Base-by-base conservation (phyloP, 2,329 filamentous ascomycete species). In the Fusarium pilosicola region DNA sequence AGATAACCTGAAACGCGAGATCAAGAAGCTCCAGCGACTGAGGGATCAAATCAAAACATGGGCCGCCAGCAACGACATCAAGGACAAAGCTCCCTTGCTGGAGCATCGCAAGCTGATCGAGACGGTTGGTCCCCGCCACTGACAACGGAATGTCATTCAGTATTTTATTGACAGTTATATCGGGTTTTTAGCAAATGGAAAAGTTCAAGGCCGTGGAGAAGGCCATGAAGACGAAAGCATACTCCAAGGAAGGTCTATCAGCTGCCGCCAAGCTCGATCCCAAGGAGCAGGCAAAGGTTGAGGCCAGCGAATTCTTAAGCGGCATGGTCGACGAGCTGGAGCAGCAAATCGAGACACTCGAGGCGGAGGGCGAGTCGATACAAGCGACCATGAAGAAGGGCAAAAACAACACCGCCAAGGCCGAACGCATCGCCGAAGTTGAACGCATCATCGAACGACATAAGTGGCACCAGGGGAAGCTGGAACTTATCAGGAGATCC, bases 161-260 rank as follows among this genome's bases (percentile, higher is more conserved):
- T 54, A 52, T 42, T 42, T 59, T 74, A 66, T 76, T 78, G 62
- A 78, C 68, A 64, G 46, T 39, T 63, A 12, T 36, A 55, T 32
- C 64, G 39, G 61, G 39, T 56, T 78, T 52, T 52, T 85, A 96
- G 94, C 92, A 96, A 93, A 99, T 99, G 96, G 96, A 99, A 85
- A 95, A 94, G 80, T 99, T 99, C 90, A 99, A 99, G 86, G 96
- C 95, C n/a, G 96, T 99, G 60, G 96, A 99, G 84, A 99, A 99
- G 87, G 96, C 97, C 80, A 98, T 99, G 96, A 99, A 99, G 88
- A 99, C 96, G 65, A 99, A 99, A 84, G 96, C 96, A 70, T 99
- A 97, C 85, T 98, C 96, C 71, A 98, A 99, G 87, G 96, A 98
- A 84, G 96, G 96, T 49, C 86, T 99, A 74, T 96, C 94, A 73